Percentiles rank a stretch among this genome's conserved stretches.
These are phyloP conservation scores for Cordyceps sp. DNA, from an alignment of 2,329 filamentous ascomycete genomes.

Conservation along the genomic window DNA sequence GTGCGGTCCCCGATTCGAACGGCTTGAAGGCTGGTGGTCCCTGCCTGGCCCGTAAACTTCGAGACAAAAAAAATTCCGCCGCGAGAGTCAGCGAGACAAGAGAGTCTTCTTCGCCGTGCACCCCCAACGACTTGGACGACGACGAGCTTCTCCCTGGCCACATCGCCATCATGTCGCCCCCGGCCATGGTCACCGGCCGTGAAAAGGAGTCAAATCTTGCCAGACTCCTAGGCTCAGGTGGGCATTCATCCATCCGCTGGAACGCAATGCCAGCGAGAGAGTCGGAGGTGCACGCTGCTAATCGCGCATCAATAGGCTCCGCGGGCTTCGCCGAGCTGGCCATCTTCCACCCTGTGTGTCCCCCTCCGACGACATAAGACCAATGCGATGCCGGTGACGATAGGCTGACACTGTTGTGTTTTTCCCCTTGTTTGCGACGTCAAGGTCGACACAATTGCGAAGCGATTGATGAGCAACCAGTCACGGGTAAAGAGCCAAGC, in stretches of 20 bases:
- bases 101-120: no score
- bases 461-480: conserved; percentile 98
- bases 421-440: background rate
- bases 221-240: conserved; percentile 81
- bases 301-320: conserved; percentile 41
- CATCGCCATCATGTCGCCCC: conserved; percentile 39
- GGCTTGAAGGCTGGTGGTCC: no score
- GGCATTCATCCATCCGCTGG: no score
- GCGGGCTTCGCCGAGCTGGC: conserved; percentile 87
- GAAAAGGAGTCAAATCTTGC: conserved; percentile 82
- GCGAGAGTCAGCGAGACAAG: no score
- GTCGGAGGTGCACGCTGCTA: no score
- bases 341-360: conserved; percentile 73
- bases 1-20: no score
- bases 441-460: conserved; percentile 92
- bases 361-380: conserved; percentile 2
- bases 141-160: background rate
- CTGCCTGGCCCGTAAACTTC: no score
- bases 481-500: conserved; percentile 28
- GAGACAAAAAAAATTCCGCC: no score
- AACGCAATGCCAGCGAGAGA: no score
- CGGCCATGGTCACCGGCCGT: conserved; percentile 22
- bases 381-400: background rate
- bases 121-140: no score
- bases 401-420: conserved; percentile 2